These are phyloP conservation scores for Trametes gibbosa DNA, from an alignment of 768 basidiomycete genomes.

Conservation along the genomic window DNA sequence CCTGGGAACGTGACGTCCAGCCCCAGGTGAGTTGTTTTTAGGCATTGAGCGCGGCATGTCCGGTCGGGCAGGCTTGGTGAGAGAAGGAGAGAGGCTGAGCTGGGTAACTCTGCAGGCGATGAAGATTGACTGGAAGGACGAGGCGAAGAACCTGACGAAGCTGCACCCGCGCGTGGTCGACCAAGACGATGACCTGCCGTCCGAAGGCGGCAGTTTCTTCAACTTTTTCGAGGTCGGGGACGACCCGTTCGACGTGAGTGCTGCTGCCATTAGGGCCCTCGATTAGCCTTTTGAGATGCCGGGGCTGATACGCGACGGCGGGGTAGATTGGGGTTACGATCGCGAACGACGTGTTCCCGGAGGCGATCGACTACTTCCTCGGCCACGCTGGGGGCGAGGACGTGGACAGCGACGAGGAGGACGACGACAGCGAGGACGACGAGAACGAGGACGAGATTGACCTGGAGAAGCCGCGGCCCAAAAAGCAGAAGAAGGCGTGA, in stretches of 20 bases:
- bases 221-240: constrained; percentile 73
- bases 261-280: background rate
- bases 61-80: background rate
- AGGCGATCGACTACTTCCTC: constrained; percentile 80
- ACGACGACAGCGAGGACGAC: constrained; percentile 66
- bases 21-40: constrained; percentile 44
- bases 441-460: constrained; percentile 87
- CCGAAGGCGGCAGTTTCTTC: constrained; percentile 83
- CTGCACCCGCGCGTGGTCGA: constrained; percentile 65
- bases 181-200: constrained; percentile 57
- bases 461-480: constrained; percentile 76
- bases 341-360: constrained; percentile 75
- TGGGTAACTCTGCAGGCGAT: constrained; percentile 42
- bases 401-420: constrained; percentile 62
- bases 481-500: constrained; percentile 65
- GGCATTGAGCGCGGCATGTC: background rate
- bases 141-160: constrained; percentile 74
- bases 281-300: background rate
- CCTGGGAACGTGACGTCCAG: constrained; percentile 73
- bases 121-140: constrained; percentile 81
- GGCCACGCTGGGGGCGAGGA: constrained; percentile 62
- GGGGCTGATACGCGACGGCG: constrained; percentile 9
- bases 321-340: constrained; percentile 67
- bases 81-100: background rate
- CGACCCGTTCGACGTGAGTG: constrained; percentile 67